Conservation (phyloP, 768 basidiomycete genomes). For the Pleurotus tuoliensis region DNA sequence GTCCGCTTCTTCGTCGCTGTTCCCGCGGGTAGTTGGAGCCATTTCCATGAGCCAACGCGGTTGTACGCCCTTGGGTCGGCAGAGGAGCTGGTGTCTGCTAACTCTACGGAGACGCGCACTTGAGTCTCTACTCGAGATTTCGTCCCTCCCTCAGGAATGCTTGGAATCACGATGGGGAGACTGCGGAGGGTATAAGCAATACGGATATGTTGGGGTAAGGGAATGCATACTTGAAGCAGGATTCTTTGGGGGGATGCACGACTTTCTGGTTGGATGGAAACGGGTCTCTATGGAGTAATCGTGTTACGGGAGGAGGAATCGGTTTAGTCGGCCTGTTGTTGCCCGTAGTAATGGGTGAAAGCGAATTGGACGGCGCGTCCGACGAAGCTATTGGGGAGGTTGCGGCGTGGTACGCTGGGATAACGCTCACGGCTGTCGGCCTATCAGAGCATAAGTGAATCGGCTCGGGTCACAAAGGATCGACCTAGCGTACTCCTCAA, state of each 20-base stretch:
- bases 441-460: no score
- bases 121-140: conserved; percentile 96
- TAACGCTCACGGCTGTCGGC: conserved; percentile 25
- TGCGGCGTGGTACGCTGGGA: conserved; percentile 28
- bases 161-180: conserved; percentile 78
- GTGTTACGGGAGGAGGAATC: conserved; percentile 61
- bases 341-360: conserved; percentile 13
- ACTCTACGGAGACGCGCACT: conserved; percentile 78
- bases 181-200: conserved; percentile 30
- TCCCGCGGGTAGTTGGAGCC: conserved; percentile 75
- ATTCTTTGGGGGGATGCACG: conserved; percentile 69
- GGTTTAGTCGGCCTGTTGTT: conserved; percentile 42
- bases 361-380: conserved; percentile 5
- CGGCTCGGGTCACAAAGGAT: neutral
- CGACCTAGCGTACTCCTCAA: conserved; percentile 59
- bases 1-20: conserved; percentile 83
- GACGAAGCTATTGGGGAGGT: conserved; percentile 16
- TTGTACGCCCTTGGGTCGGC: conserved; percentile 65
- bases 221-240: conserved; percentile 66
- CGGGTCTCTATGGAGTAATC: conserved; percentile 53
- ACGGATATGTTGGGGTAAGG: conserved; percentile 12
- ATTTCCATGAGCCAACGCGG: conserved; percentile 87
- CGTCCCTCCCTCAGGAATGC: conserved; percentile 76
- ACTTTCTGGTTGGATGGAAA: conserved; percentile 50
- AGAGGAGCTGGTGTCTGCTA: conserved; percentile 64